phyloP scores from a whole-genome alignment of 2,329 filamentous ascomycete genomes.

The Colletotrichum plurivorum region DNA sequence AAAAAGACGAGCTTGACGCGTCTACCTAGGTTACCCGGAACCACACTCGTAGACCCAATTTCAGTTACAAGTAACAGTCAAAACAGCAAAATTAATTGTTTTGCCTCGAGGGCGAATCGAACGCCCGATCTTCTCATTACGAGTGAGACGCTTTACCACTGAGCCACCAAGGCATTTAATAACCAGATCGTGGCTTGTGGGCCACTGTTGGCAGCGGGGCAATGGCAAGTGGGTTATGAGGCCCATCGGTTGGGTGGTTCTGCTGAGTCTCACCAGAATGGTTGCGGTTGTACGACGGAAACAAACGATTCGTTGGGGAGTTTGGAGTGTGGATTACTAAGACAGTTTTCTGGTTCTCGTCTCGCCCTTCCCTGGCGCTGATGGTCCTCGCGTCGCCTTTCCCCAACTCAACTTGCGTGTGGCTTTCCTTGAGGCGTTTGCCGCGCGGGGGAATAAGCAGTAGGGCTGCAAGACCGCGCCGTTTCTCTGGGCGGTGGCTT shows the following conservation, averaged over 20 bases:
- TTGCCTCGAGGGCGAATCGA: conserved; percentile 40
- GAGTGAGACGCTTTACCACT: conserved; percentile 38
- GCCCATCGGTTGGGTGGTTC: background rate
- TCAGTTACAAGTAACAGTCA: no score
- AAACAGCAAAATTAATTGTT: background rate
- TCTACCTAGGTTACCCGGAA: no score
- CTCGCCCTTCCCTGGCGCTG: conserved; percentile 8
- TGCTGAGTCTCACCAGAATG: background rate
- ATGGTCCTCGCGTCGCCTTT: conserved; percentile 7
- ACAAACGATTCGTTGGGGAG: background rate
- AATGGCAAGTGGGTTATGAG: background rate
- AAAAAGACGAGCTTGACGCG: no score
- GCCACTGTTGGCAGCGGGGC: background rate
- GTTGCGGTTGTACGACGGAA: background rate
- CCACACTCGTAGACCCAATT: no score
- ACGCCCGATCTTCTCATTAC: conserved; percentile 39
- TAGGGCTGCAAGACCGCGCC: no score
- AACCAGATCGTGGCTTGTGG: conserved; percentile 10
- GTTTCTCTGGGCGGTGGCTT: background rate
- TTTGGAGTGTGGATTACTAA: background rate
- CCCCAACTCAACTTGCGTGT: background rate
- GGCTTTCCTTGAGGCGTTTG: background rate
- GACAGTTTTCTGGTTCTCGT: conserved; percentile 25
- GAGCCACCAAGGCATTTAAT: conserved; percentile 19
- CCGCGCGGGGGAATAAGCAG: conserved; percentile 5